Evolutionary conservation across 1,139 yeast species (phyloP).

Genomic region (Debaryomyces fabryi): DNA sequence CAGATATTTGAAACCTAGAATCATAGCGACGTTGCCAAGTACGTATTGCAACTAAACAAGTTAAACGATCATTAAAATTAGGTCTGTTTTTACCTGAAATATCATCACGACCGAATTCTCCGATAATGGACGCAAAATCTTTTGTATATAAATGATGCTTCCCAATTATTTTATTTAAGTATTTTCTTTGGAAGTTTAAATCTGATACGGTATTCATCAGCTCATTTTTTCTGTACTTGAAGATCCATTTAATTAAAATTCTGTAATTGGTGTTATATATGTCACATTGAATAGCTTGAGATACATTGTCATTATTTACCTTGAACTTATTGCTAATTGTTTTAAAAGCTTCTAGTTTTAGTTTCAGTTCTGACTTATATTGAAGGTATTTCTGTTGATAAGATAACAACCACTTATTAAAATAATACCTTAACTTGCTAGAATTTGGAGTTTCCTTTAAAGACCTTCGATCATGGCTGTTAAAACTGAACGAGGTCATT

Average conservation of each 20-base stretch:
- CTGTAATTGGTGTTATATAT: conserved; percentile 1
- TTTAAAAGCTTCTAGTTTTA: neutral
- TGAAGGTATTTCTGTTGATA: neutral
- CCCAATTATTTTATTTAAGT: conserved; percentile 15
- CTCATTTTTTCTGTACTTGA: neutral
- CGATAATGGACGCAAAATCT: conserved; percentile 8
- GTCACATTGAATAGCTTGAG: neutral
- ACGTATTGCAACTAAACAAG: conserved; percentile 5
- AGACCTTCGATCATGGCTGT: neutral
- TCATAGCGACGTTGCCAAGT: conserved; percentile 25
- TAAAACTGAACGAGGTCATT: neutral
- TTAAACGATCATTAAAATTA: neutral
- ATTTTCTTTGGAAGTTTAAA: conserved; percentile 23
- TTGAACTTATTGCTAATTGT: neutral
- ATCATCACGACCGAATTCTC: conserved; percentile 2
- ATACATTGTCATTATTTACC: neutral
- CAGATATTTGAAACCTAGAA: conserved; percentile 17
- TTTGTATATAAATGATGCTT: conserved; percentile 8
- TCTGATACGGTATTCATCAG: conserved; percentile 18
- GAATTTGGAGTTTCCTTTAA: neutral
- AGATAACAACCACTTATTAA: neutral
- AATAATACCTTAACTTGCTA: neutral
- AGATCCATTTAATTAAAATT: conserved; percentile 9
- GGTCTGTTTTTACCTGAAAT: neutral
- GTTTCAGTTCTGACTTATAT: neutral